phyloP scores from a whole-genome alignment of 108 stramenopile genomes.

The Cyclotella kingstonii region DNA sequence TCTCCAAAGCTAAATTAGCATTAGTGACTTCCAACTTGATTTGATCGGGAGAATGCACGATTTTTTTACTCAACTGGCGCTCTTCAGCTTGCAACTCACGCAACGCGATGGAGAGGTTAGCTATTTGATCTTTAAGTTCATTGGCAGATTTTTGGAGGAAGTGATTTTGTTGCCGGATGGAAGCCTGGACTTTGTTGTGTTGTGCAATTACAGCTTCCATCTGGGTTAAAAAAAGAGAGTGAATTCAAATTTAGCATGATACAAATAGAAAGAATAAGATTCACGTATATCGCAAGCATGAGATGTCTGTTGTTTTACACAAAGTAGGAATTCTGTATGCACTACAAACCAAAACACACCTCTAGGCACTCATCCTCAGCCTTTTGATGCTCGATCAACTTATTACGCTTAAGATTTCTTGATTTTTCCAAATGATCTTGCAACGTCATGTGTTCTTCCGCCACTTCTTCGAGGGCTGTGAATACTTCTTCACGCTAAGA shows the following conservation, averaged over 20 bases:
- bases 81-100: slow-evolving; percentile 72
- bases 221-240: too few species aligned
- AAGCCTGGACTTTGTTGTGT: slow-evolving; percentile 76
- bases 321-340: too few species aligned
- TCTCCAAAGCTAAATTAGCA: slow-evolving; percentile 34
- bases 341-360: slow-evolving; percentile 16
- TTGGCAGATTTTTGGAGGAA: slow-evolving; percentile 75
- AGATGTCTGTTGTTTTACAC: too few species aligned
- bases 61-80: slow-evolving; percentile 54
- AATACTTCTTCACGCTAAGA: slow-evolving; percentile 57
- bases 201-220: slow-evolving; percentile 79
- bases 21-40: slow-evolving; percentile 33
- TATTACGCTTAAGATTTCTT: slow-evolving; percentile 31
- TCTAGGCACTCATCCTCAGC: slow-evolving; percentile 75
- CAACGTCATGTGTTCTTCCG: slow-evolving; percentile 57
- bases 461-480: slow-evolving; percentile 60
- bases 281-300: too few species aligned
- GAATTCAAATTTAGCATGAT: too few species aligned
- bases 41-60: slow-evolving; percentile 75
- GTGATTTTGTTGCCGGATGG: slow-evolving; percentile 73
- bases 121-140: slow-evolving; percentile 78
- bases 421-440: slow-evolving; percentile 48
- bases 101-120: slow-evolving; percentile 63
- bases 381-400: slow-evolving; percentile 54
- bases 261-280: too few species aligned